A percentile compares a stretch with the other conserved stretches of the same genome.
phyloP scores from a whole-genome alignment of 2,329 filamentous ascomycete genomes.

The Coniosporium tulheliwenetii region DNA sequence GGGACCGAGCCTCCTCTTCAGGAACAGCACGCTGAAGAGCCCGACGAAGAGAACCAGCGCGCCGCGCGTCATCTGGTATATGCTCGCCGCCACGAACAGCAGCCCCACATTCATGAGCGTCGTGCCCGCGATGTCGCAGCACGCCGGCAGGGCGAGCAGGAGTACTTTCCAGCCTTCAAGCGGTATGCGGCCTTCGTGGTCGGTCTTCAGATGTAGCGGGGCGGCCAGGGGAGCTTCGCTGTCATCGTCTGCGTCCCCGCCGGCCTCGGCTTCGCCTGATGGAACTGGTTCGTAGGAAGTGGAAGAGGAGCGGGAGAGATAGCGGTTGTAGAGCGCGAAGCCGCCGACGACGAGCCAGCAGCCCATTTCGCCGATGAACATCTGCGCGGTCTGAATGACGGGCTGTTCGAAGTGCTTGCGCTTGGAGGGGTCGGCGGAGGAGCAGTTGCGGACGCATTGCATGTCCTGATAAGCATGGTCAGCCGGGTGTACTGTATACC shows the following conservation, averaged over 20 bases:
- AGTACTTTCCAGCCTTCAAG: slow-evolving; percentile 57
- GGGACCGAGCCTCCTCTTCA: slow-evolving; percentile 61
- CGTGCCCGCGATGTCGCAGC: slow-evolving; percentile 88
- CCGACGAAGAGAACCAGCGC: slow-evolving; percentile 93
- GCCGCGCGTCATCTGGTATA: slow-evolving; percentile 97
- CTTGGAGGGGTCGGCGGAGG: slow-evolving; percentile 48
- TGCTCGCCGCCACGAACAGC: slow-evolving; percentile 83
- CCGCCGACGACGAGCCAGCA: slow-evolving; percentile 81
- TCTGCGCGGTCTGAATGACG: slow-evolving; percentile 87
- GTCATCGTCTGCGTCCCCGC: slow-evolving; percentile 25
- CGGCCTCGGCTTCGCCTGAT: slow-evolving; percentile 10
- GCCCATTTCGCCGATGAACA: slow-evolving; percentile 94
- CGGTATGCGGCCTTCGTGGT: slow-evolving; percentile 39
- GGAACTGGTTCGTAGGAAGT: slow-evolving; percentile 49
- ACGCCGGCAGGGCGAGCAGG: slow-evolving; percentile 69
- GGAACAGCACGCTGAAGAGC: slow-evolving; percentile 82
- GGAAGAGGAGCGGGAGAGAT: slow-evolving; percentile 27
- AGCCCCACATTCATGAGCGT: slow-evolving; percentile 96
- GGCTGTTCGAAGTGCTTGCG: slow-evolving; percentile 78
- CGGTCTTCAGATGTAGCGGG: slow-evolving; percentile 16
- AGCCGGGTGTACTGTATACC: not conserved
- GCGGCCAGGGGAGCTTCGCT: not conserved
- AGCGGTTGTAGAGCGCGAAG: slow-evolving; percentile 50
- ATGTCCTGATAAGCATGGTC: slow-evolving; percentile 50
- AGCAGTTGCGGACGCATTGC: slow-evolving; percentile 88